Conservation (phyloP, 192 early-diverging fungal genomes). For the Allomyces macrogynus region DNA sequence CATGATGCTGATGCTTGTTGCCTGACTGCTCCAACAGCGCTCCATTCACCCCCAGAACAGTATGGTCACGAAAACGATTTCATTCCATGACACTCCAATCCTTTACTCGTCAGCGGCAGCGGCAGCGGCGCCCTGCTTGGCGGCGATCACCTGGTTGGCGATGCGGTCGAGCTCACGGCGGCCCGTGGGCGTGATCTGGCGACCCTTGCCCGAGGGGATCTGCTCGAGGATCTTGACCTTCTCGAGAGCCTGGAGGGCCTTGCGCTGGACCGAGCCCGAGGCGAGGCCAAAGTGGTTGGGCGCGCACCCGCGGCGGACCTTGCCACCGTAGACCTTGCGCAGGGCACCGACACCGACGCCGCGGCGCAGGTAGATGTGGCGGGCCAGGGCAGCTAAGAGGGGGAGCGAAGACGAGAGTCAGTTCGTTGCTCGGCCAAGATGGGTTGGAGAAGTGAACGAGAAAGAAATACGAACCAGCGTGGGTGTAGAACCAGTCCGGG, state of each 20-base stretch:
- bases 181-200: conserved; percentile 83
- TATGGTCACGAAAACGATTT: too few relatives aligned
- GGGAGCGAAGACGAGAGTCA: conserved; percentile 3
- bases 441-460: too few relatives aligned
- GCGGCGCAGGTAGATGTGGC: conserved; percentile 94
- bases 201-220: conserved; percentile 72
- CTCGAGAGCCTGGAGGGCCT: conserved; percentile 94
- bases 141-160: conserved; percentile 44
- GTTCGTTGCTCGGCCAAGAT: neutral
- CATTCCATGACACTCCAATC: too few relatives aligned
- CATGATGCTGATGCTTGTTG: too few relatives aligned
- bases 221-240: conserved; percentile 94
- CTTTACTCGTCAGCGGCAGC: neutral
- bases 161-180: conserved; percentile 99
- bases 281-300: conserved; percentile 74
- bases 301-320: conserved; percentile 75
- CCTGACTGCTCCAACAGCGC: too few relatives aligned
- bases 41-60: too few relatives aligned
- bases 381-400: conserved; percentile 63
- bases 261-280: conserved; percentile 83
- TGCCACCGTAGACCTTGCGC: conserved; percentile 81
- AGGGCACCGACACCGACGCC: conserved; percentile 86
- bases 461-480: conserved; percentile 65
- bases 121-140: conserved; percentile 3
- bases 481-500: conserved; percentile 98